Conservation (phyloP, 306 rosid species). For the Ormosia semicastrata region DNA sequence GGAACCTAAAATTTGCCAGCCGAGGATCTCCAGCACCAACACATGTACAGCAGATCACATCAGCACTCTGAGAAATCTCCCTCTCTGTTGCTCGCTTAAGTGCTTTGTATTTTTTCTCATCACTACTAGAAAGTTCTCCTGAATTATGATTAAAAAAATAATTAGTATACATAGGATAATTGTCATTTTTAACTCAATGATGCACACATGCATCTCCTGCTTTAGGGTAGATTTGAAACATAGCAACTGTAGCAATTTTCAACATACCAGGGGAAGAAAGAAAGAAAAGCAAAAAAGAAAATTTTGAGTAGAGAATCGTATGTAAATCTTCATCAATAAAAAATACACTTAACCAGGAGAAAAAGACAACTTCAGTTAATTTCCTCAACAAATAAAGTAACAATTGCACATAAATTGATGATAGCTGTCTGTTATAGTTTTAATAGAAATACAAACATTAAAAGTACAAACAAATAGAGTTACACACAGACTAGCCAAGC, state of each 20-base stretch:
- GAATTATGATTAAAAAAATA: conserved; percentile 7
- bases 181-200: neutral
- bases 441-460: neutral
- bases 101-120: conserved; percentile 96
- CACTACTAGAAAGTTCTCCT: conserved; percentile 97
- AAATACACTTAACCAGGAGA: neutral
- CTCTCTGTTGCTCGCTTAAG: conserved; percentile 97
- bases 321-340: neutral
- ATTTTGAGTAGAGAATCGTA: neutral
- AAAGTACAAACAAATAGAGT: neutral
- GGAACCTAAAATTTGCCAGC: conserved; percentile 89
- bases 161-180: neutral
- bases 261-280: too few species aligned
- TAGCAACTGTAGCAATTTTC: neutral
- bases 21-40: conserved; percentile 99
- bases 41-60: conserved; percentile 98
- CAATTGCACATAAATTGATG: neutral
- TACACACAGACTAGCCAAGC: neutral
- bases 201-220: neutral
- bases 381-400: neutral
- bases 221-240: neutral
- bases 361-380: neutral
- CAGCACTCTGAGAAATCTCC: conserved; percentile 99
- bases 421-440: neutral
- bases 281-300: neutral